These are phyloP conservation scores for Trichophyton schoenleinii DNA, from an alignment of 2,329 filamentous ascomycete species.

Conservation along the genomic window DNA sequence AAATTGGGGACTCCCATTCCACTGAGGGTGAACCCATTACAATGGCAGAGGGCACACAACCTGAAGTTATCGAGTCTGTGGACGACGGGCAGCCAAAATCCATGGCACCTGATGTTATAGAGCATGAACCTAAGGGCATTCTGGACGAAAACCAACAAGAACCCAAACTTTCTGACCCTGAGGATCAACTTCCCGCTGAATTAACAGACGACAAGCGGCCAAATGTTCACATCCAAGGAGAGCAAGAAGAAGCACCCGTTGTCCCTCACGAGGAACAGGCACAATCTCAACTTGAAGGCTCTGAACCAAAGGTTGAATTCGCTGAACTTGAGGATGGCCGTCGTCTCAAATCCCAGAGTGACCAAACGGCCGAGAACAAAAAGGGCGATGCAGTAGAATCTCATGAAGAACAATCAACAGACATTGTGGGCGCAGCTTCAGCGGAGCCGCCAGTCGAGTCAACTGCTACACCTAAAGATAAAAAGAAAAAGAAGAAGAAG, in stretches of 20 bases:
- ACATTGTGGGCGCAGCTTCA: neutral
- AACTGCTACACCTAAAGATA: neutral
- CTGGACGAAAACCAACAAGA: neutral
- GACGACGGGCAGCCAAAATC: neutral
- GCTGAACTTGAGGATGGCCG: neutral
- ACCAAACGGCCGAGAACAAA: neutral
- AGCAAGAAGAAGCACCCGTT: neutral
- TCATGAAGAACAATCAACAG: neutral
- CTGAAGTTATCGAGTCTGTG: neutral
- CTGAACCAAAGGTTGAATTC: neutral
- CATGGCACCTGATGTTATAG: neutral
- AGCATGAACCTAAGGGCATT: neutral
- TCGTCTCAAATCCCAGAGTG: neutral
- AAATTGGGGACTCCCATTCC: neutral
- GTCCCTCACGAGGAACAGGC: neutral
- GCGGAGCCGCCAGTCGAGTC: neutral
- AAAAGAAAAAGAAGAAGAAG: slow-evolving; percentile 1
- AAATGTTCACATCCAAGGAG: neutral
- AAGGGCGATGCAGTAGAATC: neutral
- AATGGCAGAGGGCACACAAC: neutral
- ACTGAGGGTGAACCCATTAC: neutral
- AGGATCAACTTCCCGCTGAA: neutral
- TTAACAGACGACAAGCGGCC: neutral
- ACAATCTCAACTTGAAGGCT: neutral
- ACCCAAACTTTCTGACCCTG: neutral